Evolutionary conservation across 192 early-diverging fungal species (phyloP).

Genomic region (Coemansia reversa): DNA sequence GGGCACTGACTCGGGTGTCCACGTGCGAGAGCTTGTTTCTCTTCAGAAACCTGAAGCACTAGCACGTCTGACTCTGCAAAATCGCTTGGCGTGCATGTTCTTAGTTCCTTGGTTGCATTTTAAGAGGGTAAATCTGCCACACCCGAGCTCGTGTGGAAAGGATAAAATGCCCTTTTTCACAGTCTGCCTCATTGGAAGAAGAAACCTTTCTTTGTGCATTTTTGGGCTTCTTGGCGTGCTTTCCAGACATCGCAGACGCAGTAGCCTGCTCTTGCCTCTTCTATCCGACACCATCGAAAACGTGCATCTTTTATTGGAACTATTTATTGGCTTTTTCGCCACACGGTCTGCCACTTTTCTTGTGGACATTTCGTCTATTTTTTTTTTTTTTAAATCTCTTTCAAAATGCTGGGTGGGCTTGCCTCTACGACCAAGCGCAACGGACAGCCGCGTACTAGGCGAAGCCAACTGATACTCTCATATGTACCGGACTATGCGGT

Average conservation of each 20-base stretch:
- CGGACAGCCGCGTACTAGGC: slow-evolving; percentile 38
- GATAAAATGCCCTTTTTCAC: neutral
- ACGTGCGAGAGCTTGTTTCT: neutral
- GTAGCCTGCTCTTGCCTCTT: neutral
- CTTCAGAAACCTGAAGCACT: too few relatives aligned
- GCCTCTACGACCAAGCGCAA: slow-evolving; percentile 14
- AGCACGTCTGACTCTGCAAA: too few relatives aligned
- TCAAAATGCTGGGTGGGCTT: slow-evolving; percentile 16
- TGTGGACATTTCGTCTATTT: neutral
- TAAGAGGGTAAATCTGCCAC: neutral
- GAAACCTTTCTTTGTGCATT: neutral
- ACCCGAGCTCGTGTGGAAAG: neutral
- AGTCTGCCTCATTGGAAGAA: neutral
- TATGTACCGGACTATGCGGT: slow-evolving; percentile 58
- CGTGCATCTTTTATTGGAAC: neutral
- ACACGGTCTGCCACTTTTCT: neutral
- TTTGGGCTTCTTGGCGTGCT: neutral
- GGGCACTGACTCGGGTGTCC: neutral
- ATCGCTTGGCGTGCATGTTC: neutral
- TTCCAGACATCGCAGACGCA: neutral
- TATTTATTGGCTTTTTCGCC: neutral
- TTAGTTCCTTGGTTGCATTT: neutral
- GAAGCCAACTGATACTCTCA: slow-evolving; percentile 44
- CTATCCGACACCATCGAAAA: neutral
- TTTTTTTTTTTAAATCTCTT: neutral